Evolutionary conservation across 2,329 filamentous ascomycete species (phyloP).

Genomic region (Clonostachys byssicola): DNA sequence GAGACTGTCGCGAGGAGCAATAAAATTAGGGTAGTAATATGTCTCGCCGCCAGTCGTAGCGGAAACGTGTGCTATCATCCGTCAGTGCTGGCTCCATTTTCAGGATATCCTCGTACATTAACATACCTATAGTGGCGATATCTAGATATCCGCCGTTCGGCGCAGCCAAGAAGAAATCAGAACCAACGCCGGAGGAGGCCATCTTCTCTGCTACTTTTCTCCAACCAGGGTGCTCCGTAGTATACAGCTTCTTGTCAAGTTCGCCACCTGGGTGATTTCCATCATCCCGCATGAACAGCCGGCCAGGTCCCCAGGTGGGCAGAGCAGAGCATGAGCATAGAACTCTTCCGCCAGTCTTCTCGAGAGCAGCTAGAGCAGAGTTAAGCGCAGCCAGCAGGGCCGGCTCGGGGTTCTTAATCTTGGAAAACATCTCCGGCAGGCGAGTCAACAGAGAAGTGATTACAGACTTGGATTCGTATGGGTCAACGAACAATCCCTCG

Average conservation of each 20-base stretch:
- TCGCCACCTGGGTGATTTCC: conserved; percentile 83
- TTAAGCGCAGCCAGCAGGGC: conserved; percentile 81
- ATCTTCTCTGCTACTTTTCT: conserved; percentile 83
- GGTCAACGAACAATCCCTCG: conserved; percentile 91
- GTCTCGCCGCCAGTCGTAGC: conserved; percentile 90
- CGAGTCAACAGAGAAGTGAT: conserved; percentile 83
- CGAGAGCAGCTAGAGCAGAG: conserved; percentile 77
- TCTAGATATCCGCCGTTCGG: conserved; percentile 89
- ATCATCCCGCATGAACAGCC: conserved; percentile 82
- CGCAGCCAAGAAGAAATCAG: conserved; percentile 92
- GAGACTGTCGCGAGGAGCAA: conserved; percentile 77
- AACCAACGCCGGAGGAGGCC: conserved; percentile 79
- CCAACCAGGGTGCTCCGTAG: conserved; percentile 85
- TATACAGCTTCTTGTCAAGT: conserved; percentile 86
- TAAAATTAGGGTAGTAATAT: conserved; percentile 97
- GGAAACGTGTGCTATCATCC: conserved; percentile 55
- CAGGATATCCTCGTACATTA: too few relatives aligned
- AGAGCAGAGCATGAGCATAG: conserved; percentile 83
- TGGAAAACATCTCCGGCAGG: conserved; percentile 81
- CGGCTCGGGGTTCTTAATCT: conserved; percentile 86
- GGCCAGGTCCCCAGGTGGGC: conserved; percentile 86
- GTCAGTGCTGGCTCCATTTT: too few relatives aligned
- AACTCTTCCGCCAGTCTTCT: conserved; percentile 87
- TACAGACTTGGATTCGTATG: conserved; percentile 80
- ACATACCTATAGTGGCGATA: conserved; percentile 77